These are phyloP conservation scores for Penicillium sp. DNA, from an alignment of 2,329 filamentous ascomycete species.

Conservation along the genomic window DNA sequence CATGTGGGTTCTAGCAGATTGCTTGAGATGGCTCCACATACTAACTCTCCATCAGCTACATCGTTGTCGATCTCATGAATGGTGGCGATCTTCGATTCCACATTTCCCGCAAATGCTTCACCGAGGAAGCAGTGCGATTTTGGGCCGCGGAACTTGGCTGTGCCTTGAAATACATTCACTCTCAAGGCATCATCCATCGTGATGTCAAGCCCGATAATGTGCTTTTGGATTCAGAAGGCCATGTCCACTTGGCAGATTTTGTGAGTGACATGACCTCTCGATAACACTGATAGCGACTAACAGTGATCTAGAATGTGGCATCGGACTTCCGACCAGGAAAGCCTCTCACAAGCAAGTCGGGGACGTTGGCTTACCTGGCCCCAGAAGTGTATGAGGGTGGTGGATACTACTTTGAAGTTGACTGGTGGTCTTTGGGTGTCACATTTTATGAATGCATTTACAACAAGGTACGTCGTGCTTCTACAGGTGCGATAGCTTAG, in stretches of 20 bases:
- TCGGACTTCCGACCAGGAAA: slow-evolving; percentile 86
- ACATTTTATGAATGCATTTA: slow-evolving; percentile 99
- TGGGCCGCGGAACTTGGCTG: slow-evolving; percentile 96
- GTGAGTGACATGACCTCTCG: slow-evolving; percentile 53
- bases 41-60: slow-evolving; percentile 60
- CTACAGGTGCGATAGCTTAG: neutral
- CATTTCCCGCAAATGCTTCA: slow-evolving; percentile 96
- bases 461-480: slow-evolving; percentile 68
- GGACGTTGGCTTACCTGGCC: slow-evolving; percentile 90
- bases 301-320: slow-evolving; percentile 74
- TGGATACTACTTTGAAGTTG: slow-evolving; percentile 85
- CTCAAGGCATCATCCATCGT: slow-evolving; percentile 83
- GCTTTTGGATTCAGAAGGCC: slow-evolving; percentile 80
- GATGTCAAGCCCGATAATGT: slow-evolving; percentile 94
- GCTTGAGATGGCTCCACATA: neutral
- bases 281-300: neutral
- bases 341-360: slow-evolving; percentile 89
- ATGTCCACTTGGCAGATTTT: slow-evolving; percentile 97
- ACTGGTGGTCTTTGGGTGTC: slow-evolving; percentile 98
- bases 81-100: slow-evolving; percentile 96
- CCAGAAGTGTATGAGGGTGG: slow-evolving; percentile 91
- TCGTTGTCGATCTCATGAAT: slow-evolving; percentile 97
- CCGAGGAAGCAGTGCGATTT: slow-evolving; percentile 92
- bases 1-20: slow-evolving; percentile 62
- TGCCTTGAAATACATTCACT: slow-evolving; percentile 82